Evolutionary conservation across 768 basidiomycete species (phyloP).

Genomic region (Kwoniella sp.): DNA sequence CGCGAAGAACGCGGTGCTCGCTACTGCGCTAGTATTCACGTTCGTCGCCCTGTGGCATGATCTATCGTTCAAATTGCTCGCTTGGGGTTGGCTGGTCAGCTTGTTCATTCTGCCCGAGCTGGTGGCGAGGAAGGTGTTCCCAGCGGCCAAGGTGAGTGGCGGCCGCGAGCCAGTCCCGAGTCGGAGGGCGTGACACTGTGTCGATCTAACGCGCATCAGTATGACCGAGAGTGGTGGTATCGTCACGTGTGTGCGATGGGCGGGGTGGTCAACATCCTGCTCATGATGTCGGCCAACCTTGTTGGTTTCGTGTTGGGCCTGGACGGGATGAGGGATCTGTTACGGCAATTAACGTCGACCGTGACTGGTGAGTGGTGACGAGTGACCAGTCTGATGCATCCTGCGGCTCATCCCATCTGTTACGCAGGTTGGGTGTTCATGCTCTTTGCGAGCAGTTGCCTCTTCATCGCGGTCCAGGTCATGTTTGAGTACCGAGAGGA

Average conservation of each 20-base stretch:
- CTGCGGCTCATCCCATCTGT: neutral
- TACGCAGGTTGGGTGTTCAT: slow-evolving; percentile 64
- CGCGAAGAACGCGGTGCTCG: slow-evolving; percentile 56
- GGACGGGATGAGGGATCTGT: slow-evolving; percentile 70
- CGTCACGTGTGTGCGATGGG: slow-evolving; percentile 78
- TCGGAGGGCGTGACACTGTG: too few species aligned
- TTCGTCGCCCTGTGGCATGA: slow-evolving; percentile 99
- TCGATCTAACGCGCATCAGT: too few species aligned
- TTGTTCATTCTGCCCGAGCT: slow-evolving; percentile 87
- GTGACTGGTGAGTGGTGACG: slow-evolving; percentile 57
- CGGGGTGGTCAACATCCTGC: slow-evolving; percentile 73
- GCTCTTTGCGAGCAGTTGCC: slow-evolving; percentile 57
- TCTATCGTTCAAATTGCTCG: slow-evolving; percentile 74
- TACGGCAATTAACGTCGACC: slow-evolving; percentile 61
- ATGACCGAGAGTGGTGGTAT: slow-evolving; percentile 67
- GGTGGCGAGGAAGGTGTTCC: slow-evolving; percentile 59
- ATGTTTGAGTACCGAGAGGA: slow-evolving; percentile 96
- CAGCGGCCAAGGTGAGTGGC: slow-evolving; percentile 60
- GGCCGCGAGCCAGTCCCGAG: too few species aligned
- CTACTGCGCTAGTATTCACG: slow-evolving; percentile 78
- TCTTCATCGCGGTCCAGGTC: slow-evolving; percentile 79
- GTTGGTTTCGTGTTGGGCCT: slow-evolving; percentile 89
- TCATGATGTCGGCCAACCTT: slow-evolving; percentile 89
- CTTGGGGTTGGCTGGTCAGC: slow-evolving; percentile 95
- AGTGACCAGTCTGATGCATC: neutral